phyloP scores from a whole-genome alignment of 805 yeast genomes.

The Wickerhamiella allomyrinae region DNA sequence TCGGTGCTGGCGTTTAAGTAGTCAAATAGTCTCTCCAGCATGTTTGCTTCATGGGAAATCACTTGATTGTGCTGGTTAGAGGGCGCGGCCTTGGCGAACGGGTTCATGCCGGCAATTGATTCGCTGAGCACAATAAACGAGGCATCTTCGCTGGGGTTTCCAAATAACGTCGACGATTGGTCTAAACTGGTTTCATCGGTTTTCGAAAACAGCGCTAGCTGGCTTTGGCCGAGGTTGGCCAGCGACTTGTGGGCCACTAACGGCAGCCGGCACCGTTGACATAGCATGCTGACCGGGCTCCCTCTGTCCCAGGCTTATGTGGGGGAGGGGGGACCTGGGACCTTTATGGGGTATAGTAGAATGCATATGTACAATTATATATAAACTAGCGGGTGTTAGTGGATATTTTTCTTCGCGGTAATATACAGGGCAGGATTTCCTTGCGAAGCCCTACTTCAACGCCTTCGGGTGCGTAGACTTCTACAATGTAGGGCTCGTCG shows the following conservation, averaged over 20 bases:
- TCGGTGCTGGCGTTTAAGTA: constrained; percentile 58
- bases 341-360: no score
- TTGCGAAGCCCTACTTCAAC: constrained; percentile 17
- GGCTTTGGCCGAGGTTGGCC: constrained; percentile 38
- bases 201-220: constrained; percentile 37
- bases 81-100: constrained; percentile 9
- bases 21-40: constrained; percentile 51
- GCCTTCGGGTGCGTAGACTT: constrained; percentile 17
- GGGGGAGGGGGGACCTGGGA: no score
- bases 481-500: constrained; percentile 16
- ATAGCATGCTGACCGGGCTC: constrained; percentile 25
- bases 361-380: no score
- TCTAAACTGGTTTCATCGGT: constrained; percentile 16
- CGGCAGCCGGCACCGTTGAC: constrained; percentile 53
- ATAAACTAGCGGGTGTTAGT: no score
- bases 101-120: constrained; percentile 16
- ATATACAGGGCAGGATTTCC: no score
- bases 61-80: neutral
- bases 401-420: no score
- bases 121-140: constrained; percentile 17
- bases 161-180: neutral
- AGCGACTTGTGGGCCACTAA: constrained; percentile 43
- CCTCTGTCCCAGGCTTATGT: no score
- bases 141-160: constrained; percentile 10
- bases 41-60: constrained; percentile 11